Base-by-base conservation (phyloP, 176 grass and related monocot genomes). In the Dactylis glomerata region DNA sequence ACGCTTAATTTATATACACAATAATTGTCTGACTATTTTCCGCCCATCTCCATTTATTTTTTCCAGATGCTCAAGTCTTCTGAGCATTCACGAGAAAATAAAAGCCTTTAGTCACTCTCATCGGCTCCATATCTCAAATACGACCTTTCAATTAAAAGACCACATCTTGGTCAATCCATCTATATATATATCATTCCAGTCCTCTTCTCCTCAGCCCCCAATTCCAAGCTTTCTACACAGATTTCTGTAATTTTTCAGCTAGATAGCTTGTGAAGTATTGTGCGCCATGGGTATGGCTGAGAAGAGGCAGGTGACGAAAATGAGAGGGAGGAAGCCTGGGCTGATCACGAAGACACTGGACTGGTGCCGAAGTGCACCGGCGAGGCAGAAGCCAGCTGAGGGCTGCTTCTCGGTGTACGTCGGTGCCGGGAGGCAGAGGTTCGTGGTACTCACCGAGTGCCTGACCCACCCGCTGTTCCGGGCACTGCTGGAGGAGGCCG, bases 371-470 rank as follows among this genome's bases (percentile, higher is more conserved):
- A 88, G 79, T 52, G 66, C 52, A 38, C 28, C 44, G 40, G 64
- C 20, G 10, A 70, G 46, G 54, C 3, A 10, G 54, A 42, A 81
- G 45, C 84, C 31, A 10, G 45, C 52, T 1, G 68, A 79, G 42
- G 88, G 92, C 41, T 76, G 74, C 79, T 79, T 90, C 42, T 51
- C 92, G 32, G 92, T 93, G 82, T 80, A 88, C 68, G 92, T 93
- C 57, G 88, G 88, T 33, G 82, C 78, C 68, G 82, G 81, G 22
- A 83, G 75, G 82, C 82, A 88, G 74, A 52, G 86, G 66, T 93
- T 93, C 52, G 68, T 93, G 50, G 77, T 93, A 26, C 79, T 68
- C 15, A 90, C 79, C 0, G 86, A 90, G 86, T 86, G 85, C 79
- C 38, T 93, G 33, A 86, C 83, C 61, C 88, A 90, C 83, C 88